phyloP scores from a whole-genome alignment of 2,329 filamentous ascomycete genomes.

The Colletotrichum sp. region DNA sequence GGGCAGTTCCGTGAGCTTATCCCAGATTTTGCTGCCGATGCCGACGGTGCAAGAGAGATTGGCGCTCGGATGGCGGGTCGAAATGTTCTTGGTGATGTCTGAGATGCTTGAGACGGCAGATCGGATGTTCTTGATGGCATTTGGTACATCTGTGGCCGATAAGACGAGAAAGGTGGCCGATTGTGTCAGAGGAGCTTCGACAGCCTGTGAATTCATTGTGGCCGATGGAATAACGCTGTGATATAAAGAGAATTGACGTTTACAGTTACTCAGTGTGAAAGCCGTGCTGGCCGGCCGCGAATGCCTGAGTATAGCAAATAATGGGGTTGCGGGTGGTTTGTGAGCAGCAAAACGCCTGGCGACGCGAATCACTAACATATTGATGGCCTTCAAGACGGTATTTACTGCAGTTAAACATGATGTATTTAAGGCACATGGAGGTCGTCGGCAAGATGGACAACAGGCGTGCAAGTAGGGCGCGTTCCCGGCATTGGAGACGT shows the following conservation, averaged over 20 bases:
- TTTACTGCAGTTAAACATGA: background rate
- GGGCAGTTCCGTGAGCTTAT: constrained; percentile 44
- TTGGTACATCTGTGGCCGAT: constrained; percentile 36
- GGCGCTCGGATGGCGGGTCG: constrained; percentile 51
- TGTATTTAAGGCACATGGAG: no score
- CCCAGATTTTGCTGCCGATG: constrained; percentile 59
- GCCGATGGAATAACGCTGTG: background rate
- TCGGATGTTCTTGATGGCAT: constrained; percentile 45
- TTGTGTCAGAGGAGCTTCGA: constrained; percentile 56
- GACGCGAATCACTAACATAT: background rate
- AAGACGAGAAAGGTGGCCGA: constrained; percentile 61
- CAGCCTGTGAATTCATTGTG: constrained; percentile 46
- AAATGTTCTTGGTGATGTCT: constrained; percentile 56
- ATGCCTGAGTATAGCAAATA: background rate
- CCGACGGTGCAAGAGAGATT: constrained; percentile 58
- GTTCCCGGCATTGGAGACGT: background rate
- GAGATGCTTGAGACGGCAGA: constrained; percentile 47
- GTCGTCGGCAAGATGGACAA: background rate
- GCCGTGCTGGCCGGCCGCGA: background rate
- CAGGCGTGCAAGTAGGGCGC: background rate
- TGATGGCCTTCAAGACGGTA: background rate
- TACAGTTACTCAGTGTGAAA: background rate
- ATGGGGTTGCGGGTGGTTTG: no score
- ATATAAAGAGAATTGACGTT: background rate
- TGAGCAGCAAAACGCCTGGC: no score